phyloP scores from a whole-genome alignment of 495 filamentous ascomycete genomes.

The Pyrenopolyporus hunteri region DNA sequence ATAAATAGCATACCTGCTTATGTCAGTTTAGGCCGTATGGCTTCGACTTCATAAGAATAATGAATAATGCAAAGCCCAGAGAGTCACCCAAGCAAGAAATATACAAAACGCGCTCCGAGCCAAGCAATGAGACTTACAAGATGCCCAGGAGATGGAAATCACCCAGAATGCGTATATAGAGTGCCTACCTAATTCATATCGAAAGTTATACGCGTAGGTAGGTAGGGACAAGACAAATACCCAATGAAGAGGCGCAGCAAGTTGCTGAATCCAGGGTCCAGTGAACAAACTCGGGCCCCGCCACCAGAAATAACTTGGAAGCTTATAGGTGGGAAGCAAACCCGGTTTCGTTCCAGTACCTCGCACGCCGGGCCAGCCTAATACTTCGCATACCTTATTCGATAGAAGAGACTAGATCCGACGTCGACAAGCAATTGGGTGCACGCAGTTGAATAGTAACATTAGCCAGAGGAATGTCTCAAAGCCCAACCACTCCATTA shows the following conservation, averaged over 20 bases:
- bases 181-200: conserved; percentile 19
- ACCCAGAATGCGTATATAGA: conserved; percentile 2
- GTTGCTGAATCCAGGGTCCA: conserved; percentile 5
- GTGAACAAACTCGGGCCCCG: conserved; percentile 12
- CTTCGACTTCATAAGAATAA: no score
- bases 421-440: conserved; percentile 6
- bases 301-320: conserved; percentile 37
- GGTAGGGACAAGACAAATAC: conserved; percentile 16
- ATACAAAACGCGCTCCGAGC: no score
- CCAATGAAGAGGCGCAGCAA: conserved; percentile 26
- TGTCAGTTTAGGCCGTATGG: no score
- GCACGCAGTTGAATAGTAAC: not conserved
- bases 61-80: no score
- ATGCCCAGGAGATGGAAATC: no score
- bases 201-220: conserved; percentile 13
- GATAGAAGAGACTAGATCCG: not conserved
- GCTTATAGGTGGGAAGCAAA: conserved; percentile 21
- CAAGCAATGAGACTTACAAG: no score
- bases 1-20: not conserved
- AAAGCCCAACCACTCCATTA: conserved; percentile 23
- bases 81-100: no score
- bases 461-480: not conserved
- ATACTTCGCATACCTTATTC: conserved; percentile 4
- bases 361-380: no score
- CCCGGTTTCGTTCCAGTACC: not conserved